Base-by-base conservation (phyloP, 768 basidiomycete genomes). In the Tricholoma terreum region DNA sequence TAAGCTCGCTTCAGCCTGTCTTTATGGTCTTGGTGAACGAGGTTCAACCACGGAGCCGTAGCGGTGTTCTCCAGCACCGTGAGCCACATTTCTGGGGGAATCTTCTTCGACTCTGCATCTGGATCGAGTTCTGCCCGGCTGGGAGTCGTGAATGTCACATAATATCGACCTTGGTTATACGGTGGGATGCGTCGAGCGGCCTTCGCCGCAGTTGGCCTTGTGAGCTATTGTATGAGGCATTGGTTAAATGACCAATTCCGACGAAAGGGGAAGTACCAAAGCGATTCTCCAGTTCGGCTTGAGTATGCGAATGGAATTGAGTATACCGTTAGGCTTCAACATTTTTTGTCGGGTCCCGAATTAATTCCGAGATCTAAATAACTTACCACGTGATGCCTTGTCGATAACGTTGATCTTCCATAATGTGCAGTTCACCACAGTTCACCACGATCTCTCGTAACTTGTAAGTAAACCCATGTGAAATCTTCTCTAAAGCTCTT, bases 61-160 rank as follows among this genome's bases (percentile, higher is more conserved):
- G 63, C 62, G 1, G 64, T 67, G 15, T 62, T 63, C 45, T 68
- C 67, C 14, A 68, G 58, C 12, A 61, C 62, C 14, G 60, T 51
- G 24, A 70, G 60, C 69, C 68, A 66, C 27, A 53, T 50, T 24
- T 61, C 57, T 12, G 51, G 8, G 8, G 35, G 38, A 5, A 22
- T 52, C 8, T 21, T 8, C 6, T 21, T 42, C n/a, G 58, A 12
- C n/a, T n/a, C 40, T 6, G 52, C 8, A 4, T 24, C 27, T 15
- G 54, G n/a, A 11, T 48, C 24, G n/a, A 14, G 51, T 50, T 22
- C 22, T 27, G 51, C 27, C 3, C 42, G 42, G 17, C 8, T n/a
- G 7, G 19, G 8, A 43, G 42, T 8, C 11, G 21, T 22, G 7
- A 21, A 43, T 1, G 4, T 43, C 42, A 22, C 21, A 21, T 6